Evolutionary conservation across 495 filamentous ascomycete genomes (phyloP), one percentile per base, ranked within the genome.

Genomic region (Copromyces sp.): DNA sequence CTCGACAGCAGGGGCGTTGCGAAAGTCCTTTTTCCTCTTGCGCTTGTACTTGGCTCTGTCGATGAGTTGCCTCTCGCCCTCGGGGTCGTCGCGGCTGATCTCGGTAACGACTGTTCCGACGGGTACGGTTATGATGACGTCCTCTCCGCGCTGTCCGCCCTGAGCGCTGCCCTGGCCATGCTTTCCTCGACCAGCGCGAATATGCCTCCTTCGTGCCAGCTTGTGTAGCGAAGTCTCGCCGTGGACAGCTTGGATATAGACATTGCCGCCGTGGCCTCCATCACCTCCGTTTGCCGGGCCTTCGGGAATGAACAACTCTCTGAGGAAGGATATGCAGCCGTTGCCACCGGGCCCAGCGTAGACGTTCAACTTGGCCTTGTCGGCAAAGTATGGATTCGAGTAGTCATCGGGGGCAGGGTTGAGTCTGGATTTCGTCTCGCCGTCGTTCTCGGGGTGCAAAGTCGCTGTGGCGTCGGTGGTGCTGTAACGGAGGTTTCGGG

Each of bases 241-340:
- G 53, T 90, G 90, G 9, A 97, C 89, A 4, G 95, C 94, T 80
- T 98, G 96, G 71, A 99, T 95, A 83, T 95, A 98, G 73, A 99
- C 84, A 76, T 90, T 94, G 24, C 95, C 95, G 65, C 95, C 95
- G 69, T 87, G 91, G 16, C 95, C 95, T 39, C 95, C 95, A 80
- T 98, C 93, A 68, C 95, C 95, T 68, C 95, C 96, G 81, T 98
- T 98, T n/a, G 95, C 86, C n/a, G 95, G 95, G 0, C 95, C 95
- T 70, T 93, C 87, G 68, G 89, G 86, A 32, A 97, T 85, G 80
- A 89, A 98, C 72, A 94, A 94, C 76, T 99, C 95, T 3, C 94
- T 89, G 44, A 96, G 84, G 80, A 96, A 99, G 0, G 95, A 94
- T 69, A 97, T 91, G 78, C 95, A 99, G 69, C 95, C 95, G 75